Conservation (phyloP, 768 basidiomycete genomes). For the Podaxis rugospora region DNA sequence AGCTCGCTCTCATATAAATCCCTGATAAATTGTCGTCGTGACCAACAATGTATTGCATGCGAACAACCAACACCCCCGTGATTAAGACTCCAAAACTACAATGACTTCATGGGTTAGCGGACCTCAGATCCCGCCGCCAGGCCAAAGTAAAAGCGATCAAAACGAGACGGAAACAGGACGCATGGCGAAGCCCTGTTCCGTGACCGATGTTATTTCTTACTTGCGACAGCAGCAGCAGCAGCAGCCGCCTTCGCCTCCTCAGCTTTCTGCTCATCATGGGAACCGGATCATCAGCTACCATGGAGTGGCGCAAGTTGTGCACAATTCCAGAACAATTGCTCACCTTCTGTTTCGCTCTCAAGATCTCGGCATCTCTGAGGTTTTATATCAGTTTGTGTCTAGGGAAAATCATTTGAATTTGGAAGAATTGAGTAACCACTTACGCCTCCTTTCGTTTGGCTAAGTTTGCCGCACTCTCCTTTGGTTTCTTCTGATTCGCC, state of each 20-base stretch:
- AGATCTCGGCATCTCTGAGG: constrained; percentile 66
- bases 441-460: constrained; percentile 75
- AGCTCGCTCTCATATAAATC: not conserved
- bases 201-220: constrained; percentile 31
- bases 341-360: constrained; percentile 81
- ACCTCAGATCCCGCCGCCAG: not conserved
- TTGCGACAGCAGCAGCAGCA: constrained; percentile 17
- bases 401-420: not conserved
- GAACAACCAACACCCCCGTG: not conserved
- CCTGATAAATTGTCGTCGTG: not conserved
- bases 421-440: constrained; percentile 29
- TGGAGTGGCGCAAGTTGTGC: not conserved
- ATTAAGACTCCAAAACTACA: not conserved
- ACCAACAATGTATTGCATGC: not conserved
- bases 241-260: constrained; percentile 43
- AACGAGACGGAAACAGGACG: not conserved
- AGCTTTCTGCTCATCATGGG: constrained; percentile 38
- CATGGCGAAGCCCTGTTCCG: not conserved
- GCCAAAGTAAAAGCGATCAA: not conserved
- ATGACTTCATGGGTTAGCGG: not conserved
- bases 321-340: constrained; percentile 11
- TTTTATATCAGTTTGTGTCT: constrained; percentile 15
- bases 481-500: constrained; percentile 52
- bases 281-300: constrained; percentile 1
- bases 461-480: constrained; percentile 60